These are phyloP conservation scores for Mucor sp. DNA, from an alignment of 371 early-diverging fungal species.

Conservation along the genomic window DNA sequence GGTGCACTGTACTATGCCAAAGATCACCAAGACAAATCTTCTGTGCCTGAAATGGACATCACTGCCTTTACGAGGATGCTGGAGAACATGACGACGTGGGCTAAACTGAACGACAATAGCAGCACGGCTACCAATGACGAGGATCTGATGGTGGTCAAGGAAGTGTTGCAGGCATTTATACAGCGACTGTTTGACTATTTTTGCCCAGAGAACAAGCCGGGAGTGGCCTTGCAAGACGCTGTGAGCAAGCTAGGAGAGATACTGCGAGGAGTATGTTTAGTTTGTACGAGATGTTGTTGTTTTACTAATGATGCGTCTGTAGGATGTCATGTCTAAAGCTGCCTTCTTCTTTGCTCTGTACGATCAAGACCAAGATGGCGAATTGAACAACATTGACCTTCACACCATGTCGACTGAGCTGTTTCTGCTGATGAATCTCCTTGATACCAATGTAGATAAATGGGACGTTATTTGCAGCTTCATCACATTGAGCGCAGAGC, in stretches of 20 bases:
- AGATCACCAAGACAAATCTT: constrained; percentile 38
- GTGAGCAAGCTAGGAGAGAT: constrained; percentile 78
- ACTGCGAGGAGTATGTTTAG: constrained; percentile 58
- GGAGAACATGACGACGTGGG: constrained; percentile 36
- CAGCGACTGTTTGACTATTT: constrained; percentile 56
- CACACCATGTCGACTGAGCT: constrained; percentile 81
- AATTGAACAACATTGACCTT: constrained; percentile 73
- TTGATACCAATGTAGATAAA: constrained; percentile 35
- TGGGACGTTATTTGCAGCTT: constrained; percentile 66
- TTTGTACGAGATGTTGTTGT: background rate
- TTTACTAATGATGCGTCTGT: background rate
- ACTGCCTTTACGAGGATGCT: constrained; percentile 55
- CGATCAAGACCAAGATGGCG: constrained; percentile 68
- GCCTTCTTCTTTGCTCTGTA: constrained; percentile 83
- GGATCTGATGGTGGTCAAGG: background rate
- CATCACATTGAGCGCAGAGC: constrained; percentile 60
- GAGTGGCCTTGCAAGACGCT: constrained; percentile 75
- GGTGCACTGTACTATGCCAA: constrained; percentile 77
- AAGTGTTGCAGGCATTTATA: constrained; percentile 32
- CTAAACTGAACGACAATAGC: constrained; percentile 3
- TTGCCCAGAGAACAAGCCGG: constrained; percentile 51
- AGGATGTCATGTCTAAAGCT: constrained; percentile 79
- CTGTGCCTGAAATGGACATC: constrained; percentile 57
- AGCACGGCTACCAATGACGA: background rate
- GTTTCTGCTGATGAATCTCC: constrained; percentile 68